phyloP scores from a whole-genome alignment of 2,329 filamentous ascomycete species.

The Fusarium robinianum region DNA sequence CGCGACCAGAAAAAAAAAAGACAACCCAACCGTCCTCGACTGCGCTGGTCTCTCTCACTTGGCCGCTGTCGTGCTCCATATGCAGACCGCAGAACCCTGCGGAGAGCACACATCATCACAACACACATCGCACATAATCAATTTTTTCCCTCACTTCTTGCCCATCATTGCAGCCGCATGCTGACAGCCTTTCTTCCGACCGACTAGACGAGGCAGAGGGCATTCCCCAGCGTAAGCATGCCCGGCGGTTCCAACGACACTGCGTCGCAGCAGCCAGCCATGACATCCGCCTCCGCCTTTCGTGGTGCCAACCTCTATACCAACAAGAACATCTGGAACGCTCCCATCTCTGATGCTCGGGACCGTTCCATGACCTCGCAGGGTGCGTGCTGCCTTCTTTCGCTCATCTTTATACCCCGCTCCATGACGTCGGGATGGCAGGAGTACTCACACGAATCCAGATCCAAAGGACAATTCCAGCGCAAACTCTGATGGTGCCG shows the following conservation, averaged over 20 bases:
- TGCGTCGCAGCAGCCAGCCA: constrained; percentile 37
- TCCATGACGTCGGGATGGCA: background rate
- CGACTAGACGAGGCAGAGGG: constrained; percentile 44
- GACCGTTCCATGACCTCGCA: constrained; percentile 46
- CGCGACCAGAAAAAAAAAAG: constrained; percentile 28
- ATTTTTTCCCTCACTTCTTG: constrained; percentile 17
- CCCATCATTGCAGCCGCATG: constrained; percentile 9
- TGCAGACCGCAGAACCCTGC: constrained; percentile 23
- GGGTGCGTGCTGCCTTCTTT: constrained; percentile 47
- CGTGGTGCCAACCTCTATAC: constrained; percentile 43
- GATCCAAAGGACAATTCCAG: constrained; percentile 53
- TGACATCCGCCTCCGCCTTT: constrained; percentile 51
- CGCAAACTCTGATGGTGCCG: constrained; percentile 69
- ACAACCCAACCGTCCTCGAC: constrained; percentile 6
- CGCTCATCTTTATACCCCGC: background rate
- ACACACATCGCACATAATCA: constrained; percentile 24
- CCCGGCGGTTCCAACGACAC: constrained; percentile 40
- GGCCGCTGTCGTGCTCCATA: constrained; percentile 12
- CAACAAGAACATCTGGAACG: constrained; percentile 46
- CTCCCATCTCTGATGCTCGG: constrained; percentile 50
- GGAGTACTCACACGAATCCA: constrained; percentile 26
- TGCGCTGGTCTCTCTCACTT: constrained; percentile 7
- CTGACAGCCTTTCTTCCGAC: constrained; percentile 26
- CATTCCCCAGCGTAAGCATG: constrained; percentile 47
- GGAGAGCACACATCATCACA: constrained; percentile 15